Conservation (phyloP, 2,329 filamentous ascomycete species). For the Reticulascus tulasneorum region DNA sequence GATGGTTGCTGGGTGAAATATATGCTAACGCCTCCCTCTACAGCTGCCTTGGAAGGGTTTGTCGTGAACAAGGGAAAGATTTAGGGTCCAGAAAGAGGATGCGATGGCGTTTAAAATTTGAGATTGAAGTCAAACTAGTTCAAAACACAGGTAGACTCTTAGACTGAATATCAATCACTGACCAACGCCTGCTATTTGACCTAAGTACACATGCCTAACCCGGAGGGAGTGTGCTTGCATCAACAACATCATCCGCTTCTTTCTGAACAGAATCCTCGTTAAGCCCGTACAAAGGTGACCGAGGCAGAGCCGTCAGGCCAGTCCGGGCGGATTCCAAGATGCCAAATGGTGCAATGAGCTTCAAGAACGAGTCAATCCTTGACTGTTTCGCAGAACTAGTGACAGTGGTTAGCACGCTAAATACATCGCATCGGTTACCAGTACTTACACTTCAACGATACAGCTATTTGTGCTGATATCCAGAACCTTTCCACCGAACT, state of each 20-base stretch:
- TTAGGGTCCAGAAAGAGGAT: constrained; percentile 16
- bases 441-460: constrained; percentile 88
- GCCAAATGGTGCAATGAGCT: constrained; percentile 89
- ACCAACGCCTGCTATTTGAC: constrained; percentile 15
- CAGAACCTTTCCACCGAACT: constrained; percentile 95
- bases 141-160: constrained; percentile 9
- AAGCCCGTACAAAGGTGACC: constrained; percentile 77
- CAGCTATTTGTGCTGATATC: constrained; percentile 99
- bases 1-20: too few relatives aligned
- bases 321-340: constrained; percentile 95
- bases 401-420: constrained; percentile 18
- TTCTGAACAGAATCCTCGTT: constrained; percentile 68
- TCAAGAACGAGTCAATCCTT: constrained; percentile 96
- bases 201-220: constrained; percentile 51
- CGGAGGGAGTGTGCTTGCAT: constrained; percentile 88
- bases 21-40: too few relatives aligned
- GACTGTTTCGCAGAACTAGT: constrained; percentile 81
- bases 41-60: constrained; percentile 78
- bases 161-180: constrained; percentile 13
- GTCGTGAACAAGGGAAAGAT: constrained; percentile 92
- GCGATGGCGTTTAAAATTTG: constrained; percentile 4
- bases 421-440: not conserved
- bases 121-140: constrained; percentile 10
- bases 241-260: constrained; percentile 91
- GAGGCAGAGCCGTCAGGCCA: constrained; percentile 92